Base-by-base conservation (phyloP, 345 rosid species). In the Adansonia digitata region DNA sequence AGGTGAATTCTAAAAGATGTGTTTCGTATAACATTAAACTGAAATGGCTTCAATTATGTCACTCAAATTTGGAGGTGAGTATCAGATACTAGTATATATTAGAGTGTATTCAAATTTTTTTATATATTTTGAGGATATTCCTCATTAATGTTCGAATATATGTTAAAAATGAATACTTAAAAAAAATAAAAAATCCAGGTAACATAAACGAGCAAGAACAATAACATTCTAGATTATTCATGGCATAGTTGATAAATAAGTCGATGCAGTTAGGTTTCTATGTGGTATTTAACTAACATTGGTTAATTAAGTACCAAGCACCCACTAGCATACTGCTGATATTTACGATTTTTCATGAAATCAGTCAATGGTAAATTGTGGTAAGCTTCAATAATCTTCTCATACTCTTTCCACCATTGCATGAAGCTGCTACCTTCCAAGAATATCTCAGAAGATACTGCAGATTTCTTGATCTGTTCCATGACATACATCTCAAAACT, bases 391-490 rank as follows among this genome's bases (percentile, higher is more conserved):
- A 43, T 71, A 27, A 85, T 66, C 26, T 51, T 42, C 77, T 82
- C 76, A 74, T 83, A 90, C 60, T 78, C 79, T 57, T 14, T 62
- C 92, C 97, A 91, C 95, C 95, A 91, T 61, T 31, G 77, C 95
- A 88, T 89, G 74, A 87, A 93, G 75, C 89, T 90, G 82, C 95
- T 85, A 2, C 49, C 15, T 26, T 31, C 63, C 82, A 84, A 68
- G 88, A 90, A 93, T 31, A 93, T 88, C 75, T 90, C 94, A 0
- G 95, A 89, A 56, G 92, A 89, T 3, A 88, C 86, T n/a, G 82
- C 79, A 59, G 83, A 80, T 17, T 82, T 77, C 31, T 6, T 12
- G 63, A 88, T 82, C 78, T 82, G 62, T 6, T 43, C 70, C 87
- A 84, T 69, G 72, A 79, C 85, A 51, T 91, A 77, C 7, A 24